Conservation (phyloP, 805 yeast species). For the Saturnispora saitoi region DNA sequence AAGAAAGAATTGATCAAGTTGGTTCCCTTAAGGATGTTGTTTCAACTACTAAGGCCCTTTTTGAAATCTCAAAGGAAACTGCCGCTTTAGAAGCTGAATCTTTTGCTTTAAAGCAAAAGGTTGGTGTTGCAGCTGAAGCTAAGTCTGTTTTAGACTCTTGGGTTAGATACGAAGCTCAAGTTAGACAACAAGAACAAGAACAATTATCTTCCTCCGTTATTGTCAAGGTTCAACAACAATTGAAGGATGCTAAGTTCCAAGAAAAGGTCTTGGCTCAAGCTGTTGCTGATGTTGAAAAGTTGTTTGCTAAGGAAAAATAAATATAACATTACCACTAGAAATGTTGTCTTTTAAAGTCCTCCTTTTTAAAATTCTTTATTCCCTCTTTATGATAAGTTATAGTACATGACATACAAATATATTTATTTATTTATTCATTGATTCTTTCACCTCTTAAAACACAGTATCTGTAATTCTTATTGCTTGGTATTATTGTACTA, state of each 20-base stretch:
- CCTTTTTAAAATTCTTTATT: not conserved
- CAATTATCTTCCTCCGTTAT: slow-evolving; percentile 82
- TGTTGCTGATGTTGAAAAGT: slow-evolving; percentile 82
- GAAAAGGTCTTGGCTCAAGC: slow-evolving; percentile 86
- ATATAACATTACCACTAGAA: not conserved
- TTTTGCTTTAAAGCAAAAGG: slow-evolving; percentile 87
- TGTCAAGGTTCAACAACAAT: slow-evolving; percentile 78
- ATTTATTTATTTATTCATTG: slow-evolving; percentile 9
- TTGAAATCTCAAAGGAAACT: slow-evolving; percentile 93
- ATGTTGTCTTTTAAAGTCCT: not conserved
- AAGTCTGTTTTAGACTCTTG: slow-evolving; percentile 94
- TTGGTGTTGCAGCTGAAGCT: slow-evolving; percentile 82
- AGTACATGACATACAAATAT: slow-evolving; percentile 6
- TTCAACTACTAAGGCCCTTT: slow-evolving; percentile 80
- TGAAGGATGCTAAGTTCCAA: slow-evolving; percentile 86
- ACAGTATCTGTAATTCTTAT: too few species aligned
- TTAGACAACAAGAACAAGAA: slow-evolving; percentile 92
- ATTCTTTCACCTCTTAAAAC: too few species aligned
- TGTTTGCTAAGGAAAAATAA: slow-evolving; percentile 41
- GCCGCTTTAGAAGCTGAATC: slow-evolving; percentile 92
- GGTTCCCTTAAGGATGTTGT: slow-evolving; percentile 87
- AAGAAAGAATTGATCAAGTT: slow-evolving; percentile 83
- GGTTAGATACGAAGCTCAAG: slow-evolving; percentile 97
- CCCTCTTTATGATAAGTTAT: slow-evolving; percentile 8
- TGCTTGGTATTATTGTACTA: too few species aligned